These are phyloP conservation scores for Solanum dulcamara DNA, from an alignment of 257 asterid genomes.

Conservation along the genomic window DNA sequence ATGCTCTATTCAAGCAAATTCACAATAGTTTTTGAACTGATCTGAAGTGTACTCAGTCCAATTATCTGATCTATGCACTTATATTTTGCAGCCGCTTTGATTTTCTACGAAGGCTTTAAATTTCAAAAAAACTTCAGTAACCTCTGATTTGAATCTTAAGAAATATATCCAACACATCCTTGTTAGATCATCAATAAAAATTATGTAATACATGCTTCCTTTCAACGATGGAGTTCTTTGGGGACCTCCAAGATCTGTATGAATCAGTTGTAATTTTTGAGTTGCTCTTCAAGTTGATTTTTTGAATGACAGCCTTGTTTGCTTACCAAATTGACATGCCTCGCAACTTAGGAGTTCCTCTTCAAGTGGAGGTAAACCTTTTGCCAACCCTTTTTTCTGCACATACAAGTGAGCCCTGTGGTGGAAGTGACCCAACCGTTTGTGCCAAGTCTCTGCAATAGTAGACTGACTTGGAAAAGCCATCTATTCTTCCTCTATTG, in stretches of 20 bases:
- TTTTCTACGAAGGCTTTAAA: no score
- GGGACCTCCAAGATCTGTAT: neutral
- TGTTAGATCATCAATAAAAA: constrained; percentile 1
- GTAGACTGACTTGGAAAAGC: neutral
- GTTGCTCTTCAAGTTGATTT: neutral
- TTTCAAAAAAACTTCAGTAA: neutral
- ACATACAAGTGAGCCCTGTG: no score
- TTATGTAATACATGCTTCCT: neutral
- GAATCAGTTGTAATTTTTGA: neutral
- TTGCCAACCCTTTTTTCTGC: no score
- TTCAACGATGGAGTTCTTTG: neutral
- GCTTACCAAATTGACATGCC: neutral
- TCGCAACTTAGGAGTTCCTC: neutral
- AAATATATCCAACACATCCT: neutral
- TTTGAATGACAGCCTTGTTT: neutral
- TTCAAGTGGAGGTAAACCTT: neutral
- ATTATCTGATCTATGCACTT: neutral
- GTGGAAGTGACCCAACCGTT: neutral
- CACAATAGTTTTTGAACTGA: neutral
- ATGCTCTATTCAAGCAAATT: neutral
- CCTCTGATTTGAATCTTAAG: neutral
- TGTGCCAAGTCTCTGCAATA: neutral
- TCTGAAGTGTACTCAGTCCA: neutral
- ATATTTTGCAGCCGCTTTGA: no score
- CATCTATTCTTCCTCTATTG: neutral